phyloP scores from a whole-genome alignment of 352 stramenopile species.

The Phytopythium delawarense region DNA sequence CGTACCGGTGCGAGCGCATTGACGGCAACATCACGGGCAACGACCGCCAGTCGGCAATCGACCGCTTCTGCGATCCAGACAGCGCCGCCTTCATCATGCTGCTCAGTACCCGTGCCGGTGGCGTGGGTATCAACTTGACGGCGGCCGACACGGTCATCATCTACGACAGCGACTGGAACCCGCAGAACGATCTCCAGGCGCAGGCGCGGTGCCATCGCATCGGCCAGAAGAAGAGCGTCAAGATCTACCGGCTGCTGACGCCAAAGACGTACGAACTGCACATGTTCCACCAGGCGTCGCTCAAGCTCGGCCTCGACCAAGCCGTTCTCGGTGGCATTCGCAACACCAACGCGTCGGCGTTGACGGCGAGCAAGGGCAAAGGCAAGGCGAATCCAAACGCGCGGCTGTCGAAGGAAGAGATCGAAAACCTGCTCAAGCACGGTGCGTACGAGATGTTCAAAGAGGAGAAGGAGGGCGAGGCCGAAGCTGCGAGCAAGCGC shows the following conservation, averaged over 20 bases:
- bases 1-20: conserved; percentile 96
- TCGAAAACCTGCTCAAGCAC: conserved; percentile 91
- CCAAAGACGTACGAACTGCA: conserved; percentile 92
- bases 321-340: conserved; percentile 88
- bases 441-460: conserved; percentile 94
- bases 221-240: conserved; percentile 91
- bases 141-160: conserved; percentile 97
- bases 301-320: conserved; percentile 92
- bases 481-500: conserved; percentile 91
- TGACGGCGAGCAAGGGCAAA: conserved; percentile 23
- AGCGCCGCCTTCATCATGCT: conserved; percentile 95
- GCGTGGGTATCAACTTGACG: conserved; percentile 98
- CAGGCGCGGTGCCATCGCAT: conserved; percentile 91
- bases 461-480: conserved; percentile 86
- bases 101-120: conserved; percentile 96
- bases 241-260: conserved; percentile 91
- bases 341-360: conserved; percentile 42
- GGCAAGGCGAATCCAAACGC: conserved; percentile 34
- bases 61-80: conserved; percentile 78
- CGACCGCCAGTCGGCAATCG: conserved; percentile 93
- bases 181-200: conserved; percentile 95
- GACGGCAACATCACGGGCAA: conserved; percentile 98
- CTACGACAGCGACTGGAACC: conserved; percentile 98
- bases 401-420: conserved; percentile 86
- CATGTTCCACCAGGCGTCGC: conserved; percentile 91